These are phyloP conservation scores for Ilex asprella DNA, from an alignment of 257 asterid species.

Conservation along the genomic window DNA sequence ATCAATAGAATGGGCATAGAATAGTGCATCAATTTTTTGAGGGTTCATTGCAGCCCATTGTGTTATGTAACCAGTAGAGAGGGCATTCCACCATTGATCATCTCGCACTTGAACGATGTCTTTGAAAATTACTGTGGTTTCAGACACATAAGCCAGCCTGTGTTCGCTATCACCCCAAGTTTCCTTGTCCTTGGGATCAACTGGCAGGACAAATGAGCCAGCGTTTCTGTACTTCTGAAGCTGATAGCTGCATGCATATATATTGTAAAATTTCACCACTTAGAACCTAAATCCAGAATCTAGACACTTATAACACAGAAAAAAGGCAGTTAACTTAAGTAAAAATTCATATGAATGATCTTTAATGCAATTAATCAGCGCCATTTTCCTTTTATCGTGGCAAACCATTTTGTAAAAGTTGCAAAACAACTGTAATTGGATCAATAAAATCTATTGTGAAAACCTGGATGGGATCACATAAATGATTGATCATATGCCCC, in stretches of 20 bases:
- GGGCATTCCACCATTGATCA: slow-evolving; percentile 97
- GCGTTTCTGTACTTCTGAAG: slow-evolving; percentile 95
- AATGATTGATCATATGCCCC: no score
- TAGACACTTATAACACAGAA: background rate
- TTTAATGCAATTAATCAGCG: no score
- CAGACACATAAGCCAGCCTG: slow-evolving; percentile 81
- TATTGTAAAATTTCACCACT: background rate
- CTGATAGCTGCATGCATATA: slow-evolving; percentile 59
- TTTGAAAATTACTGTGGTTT: slow-evolving; percentile 91
- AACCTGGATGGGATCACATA: no score
- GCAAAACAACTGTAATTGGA: no score
- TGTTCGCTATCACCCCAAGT: slow-evolving; percentile 99
- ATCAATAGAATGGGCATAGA: slow-evolving; percentile 74
- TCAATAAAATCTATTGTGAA: no score
- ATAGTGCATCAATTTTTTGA: slow-evolving; percentile 76
- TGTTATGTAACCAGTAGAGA: slow-evolving; percentile 78
- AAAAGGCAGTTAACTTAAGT: background rate
- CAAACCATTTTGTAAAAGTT: no score
- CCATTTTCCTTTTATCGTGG: no score
- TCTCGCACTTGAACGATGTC: slow-evolving; percentile 80
- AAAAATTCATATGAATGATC: no score
- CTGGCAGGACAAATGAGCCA: slow-evolving; percentile 75
- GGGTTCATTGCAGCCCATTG: slow-evolving; percentile 98
- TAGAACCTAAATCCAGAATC: background rate
- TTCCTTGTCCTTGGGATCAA: slow-evolving; percentile 76